These are phyloP conservation scores for Phytophthora colocasiae DNA, from an alignment of 352 stramenopile species.

Conservation along the genomic window DNA sequence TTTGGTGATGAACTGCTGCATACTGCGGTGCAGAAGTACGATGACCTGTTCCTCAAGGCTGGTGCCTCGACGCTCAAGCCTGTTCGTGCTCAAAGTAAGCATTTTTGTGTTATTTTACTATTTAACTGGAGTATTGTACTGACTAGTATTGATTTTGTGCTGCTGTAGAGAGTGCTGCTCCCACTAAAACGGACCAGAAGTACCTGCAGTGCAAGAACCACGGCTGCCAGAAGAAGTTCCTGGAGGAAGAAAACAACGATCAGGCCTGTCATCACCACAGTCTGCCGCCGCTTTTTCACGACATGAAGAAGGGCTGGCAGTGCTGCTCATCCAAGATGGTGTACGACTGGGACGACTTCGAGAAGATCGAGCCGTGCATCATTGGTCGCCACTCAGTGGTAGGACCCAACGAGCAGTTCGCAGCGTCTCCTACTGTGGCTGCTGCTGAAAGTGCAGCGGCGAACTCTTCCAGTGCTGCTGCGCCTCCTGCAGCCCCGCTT, in stretches of 20 bases:
- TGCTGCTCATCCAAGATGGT: slow-evolving; percentile 92
- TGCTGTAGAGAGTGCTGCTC: slow-evolving; percentile 23
- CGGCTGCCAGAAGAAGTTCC: slow-evolving; percentile 85
- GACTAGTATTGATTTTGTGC: slow-evolving; percentile 1
- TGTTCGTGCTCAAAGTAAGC: slow-evolving; percentile 49
- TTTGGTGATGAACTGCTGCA: slow-evolving; percentile 83
- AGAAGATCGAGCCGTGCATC: slow-evolving; percentile 84
- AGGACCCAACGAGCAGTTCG: slow-evolving; percentile 76
- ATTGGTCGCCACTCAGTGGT: slow-evolving; percentile 76
- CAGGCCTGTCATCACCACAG: slow-evolving; percentile 80
- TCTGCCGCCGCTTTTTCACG: slow-evolving; percentile 87
- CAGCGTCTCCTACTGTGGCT: slow-evolving; percentile 82
- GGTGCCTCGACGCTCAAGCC: slow-evolving; percentile 64
- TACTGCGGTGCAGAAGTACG: slow-evolving; percentile 84
- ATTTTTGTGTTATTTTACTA: not conserved
- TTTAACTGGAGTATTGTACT: slow-evolving; percentile 11
- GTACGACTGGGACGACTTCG: slow-evolving; percentile 97
- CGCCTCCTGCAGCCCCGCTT: slow-evolving; percentile 45
- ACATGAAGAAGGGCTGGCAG: slow-evolving; percentile 92
- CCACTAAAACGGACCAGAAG: slow-evolving; percentile 37
- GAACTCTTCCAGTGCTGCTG: slow-evolving; percentile 24
- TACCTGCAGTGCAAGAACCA: slow-evolving; percentile 89
- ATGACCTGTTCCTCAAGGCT: slow-evolving; percentile 85
- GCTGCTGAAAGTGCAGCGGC: slow-evolving; percentile 60
- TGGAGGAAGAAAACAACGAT: slow-evolving; percentile 80